Conservation (phyloP, 805 yeast species). For the Candida patagonica region DNA sequence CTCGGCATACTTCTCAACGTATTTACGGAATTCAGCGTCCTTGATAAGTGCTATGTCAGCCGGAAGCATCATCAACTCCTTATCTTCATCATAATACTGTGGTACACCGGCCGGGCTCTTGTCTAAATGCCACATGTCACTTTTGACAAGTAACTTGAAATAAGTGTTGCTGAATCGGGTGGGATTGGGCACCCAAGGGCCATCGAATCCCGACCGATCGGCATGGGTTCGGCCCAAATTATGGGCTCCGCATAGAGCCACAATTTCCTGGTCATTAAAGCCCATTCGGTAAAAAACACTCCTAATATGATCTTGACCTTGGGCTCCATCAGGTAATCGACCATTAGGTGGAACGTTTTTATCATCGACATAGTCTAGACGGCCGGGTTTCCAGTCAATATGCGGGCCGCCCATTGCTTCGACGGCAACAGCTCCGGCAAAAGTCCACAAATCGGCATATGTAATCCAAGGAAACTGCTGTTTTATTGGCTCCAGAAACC, state of each 20-base stretch:
- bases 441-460: constrained; percentile 62
- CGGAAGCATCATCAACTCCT: constrained; percentile 76
- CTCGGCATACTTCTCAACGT: constrained; percentile 60
- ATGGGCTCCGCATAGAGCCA: constrained; percentile 56
- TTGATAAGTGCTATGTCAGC: constrained; percentile 65
- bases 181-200: constrained; percentile 84
- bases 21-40: constrained; percentile 48
- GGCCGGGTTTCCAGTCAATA: constrained; percentile 72
- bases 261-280: constrained; percentile 51
- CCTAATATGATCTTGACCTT: constrained; percentile 45
- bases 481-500: constrained; percentile 46
- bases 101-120: constrained; percentile 31
- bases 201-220: constrained; percentile 67
- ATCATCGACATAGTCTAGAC: constrained; percentile 47
- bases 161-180: constrained; percentile 69
- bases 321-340: constrained; percentile 49
- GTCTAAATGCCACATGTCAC: constrained; percentile 46
- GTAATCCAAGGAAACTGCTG: constrained; percentile 50
- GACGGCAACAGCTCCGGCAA: constrained; percentile 58
- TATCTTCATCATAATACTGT: constrained; percentile 40
- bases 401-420: constrained; percentile 61
- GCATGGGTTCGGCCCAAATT: constrained; percentile 55
- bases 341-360: constrained; percentile 52
- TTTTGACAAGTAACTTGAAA: constrained; percentile 45
- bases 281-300: constrained; percentile 51